A percentile compares a stretch with the other conserved stretches of the same genome.
These are phyloP conservation scores for Mrakia blollopis DNA, from an alignment of 768 basidiomycete genomes.

Conservation along the genomic window DNA sequence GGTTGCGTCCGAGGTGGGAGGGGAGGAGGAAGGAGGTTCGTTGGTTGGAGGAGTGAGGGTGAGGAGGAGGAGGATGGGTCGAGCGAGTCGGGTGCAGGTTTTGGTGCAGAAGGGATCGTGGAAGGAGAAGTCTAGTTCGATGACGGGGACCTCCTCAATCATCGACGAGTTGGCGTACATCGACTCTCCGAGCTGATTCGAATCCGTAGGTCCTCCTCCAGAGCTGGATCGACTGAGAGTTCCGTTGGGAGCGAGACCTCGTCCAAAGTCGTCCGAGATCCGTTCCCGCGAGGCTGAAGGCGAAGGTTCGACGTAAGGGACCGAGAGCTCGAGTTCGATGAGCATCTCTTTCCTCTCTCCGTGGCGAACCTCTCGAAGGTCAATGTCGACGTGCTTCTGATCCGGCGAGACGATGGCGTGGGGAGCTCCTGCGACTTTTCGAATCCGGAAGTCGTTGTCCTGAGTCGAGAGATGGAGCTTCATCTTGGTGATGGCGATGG, in stretches of 20 bases:
- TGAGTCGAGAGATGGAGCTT: constrained; percentile 92
- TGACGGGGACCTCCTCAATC: constrained; percentile 95
- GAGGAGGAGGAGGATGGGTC: constrained; percentile 90
- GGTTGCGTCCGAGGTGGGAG: constrained; percentile 47
- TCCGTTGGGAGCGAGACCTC: background rate
- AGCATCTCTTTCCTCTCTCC: constrained; percentile 98
- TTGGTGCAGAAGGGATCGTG: constrained; percentile 82
- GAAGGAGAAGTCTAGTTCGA: constrained; percentile 93
- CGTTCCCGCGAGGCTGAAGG: background rate
- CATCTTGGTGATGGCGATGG: constrained; percentile 85
- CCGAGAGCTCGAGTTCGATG: constrained; percentile 76
- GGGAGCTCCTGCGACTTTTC: constrained; percentile 88
- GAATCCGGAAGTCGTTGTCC: constrained; percentile 83
- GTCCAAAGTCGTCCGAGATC: background rate
- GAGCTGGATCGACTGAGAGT: background rate
- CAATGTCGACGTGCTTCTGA: constrained; percentile 90
- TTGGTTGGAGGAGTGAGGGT: constrained; percentile 65
- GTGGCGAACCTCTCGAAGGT: constrained; percentile 86
- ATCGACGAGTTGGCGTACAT: constrained; percentile 82
- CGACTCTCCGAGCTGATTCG: constrained; percentile 29
- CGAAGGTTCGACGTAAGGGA: background rate
- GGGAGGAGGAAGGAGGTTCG: constrained; percentile 38
- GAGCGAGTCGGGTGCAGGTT: constrained; percentile 78
- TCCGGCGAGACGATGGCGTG: constrained; percentile 81
- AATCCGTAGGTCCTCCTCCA: constrained; percentile 45